Conservation (phyloP, 2,329 filamentous ascomycete species). For the Macroventuria anomochaeta region DNA sequence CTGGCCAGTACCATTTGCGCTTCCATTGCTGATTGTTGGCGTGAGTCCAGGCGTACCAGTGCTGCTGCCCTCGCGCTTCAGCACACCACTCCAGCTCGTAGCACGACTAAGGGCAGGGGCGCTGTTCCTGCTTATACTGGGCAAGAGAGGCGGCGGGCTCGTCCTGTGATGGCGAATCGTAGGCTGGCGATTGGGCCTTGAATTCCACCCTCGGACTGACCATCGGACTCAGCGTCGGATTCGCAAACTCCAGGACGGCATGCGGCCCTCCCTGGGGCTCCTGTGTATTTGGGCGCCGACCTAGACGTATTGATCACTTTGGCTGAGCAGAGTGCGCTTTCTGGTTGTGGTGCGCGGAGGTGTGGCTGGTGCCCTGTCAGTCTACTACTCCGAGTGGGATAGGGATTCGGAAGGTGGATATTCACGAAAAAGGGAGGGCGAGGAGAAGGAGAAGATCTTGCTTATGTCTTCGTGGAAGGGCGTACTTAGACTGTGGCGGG, state of each 20-base stretch:
- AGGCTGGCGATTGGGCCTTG: background rate
- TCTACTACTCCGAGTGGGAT: conserved; percentile 1
- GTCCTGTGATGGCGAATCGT: background rate
- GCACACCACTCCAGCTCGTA: conserved; percentile 8
- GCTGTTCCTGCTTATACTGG: background rate
- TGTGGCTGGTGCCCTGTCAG: conserved; percentile 24
- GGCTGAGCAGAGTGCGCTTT: background rate
- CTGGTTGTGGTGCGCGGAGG: conserved; percentile 8
- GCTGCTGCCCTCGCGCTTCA: background rate
- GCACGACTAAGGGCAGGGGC: background rate
- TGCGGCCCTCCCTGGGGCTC: background rate
- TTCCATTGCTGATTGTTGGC: background rate
- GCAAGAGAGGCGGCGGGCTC: background rate
- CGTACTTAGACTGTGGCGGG: conserved; percentile 12
- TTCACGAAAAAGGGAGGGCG: background rate
- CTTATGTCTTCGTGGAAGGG: background rate
- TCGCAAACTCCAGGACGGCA: background rate
- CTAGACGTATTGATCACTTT: background rate
- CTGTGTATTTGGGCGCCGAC: background rate
- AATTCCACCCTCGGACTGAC: background rate
- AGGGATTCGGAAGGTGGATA: conserved; percentile 7
- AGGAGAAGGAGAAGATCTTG: background rate
- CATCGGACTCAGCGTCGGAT: background rate
- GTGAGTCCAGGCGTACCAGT: background rate
- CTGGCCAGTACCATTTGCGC: background rate